Percentiles rank a stretch among this genome's conserved stretches.
Conservation (phyloP, 306 rosid genomes). For the Quercus parvula region DNA sequence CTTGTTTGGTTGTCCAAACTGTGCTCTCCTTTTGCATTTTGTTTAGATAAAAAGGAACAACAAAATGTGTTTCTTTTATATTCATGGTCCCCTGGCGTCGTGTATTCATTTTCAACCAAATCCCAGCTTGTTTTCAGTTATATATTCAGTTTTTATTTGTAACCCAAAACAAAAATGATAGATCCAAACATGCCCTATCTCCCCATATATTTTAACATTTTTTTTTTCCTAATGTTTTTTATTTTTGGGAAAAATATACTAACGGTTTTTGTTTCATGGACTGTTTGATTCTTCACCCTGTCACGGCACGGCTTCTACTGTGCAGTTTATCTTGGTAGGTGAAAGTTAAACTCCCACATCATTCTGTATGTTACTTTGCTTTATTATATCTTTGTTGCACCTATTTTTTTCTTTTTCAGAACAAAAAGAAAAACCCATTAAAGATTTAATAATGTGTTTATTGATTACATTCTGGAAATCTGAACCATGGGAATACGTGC, state of each 20-base stretch:
- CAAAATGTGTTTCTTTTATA: too few relatives aligned
- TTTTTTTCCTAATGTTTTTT: neutral
- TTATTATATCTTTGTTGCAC: slow-evolving; percentile 28
- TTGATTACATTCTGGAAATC: neutral
- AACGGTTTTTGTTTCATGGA: slow-evolving; percentile 46
- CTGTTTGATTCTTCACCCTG: slow-evolving; percentile 39
- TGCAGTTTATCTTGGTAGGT: slow-evolving; percentile 96
- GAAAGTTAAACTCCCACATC: slow-evolving; percentile 13
- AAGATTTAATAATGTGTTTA: neutral
- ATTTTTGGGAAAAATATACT: slow-evolving; percentile 38
- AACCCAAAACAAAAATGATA: neutral
- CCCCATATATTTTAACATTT: neutral
- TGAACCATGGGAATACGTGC: slow-evolving; percentile 39
- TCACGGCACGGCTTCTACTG: slow-evolving; percentile 42
- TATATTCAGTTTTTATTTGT: neutral
- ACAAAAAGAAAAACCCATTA: neutral
- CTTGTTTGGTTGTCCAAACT: neutral
- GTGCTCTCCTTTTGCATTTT: neutral
- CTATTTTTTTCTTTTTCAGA: slow-evolving; percentile 10
- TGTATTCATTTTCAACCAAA: too few relatives aligned
- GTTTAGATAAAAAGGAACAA: neutral
- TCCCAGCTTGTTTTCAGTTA: neutral
- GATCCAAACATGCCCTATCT: slow-evolving; percentile 15
- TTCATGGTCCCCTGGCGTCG: too few relatives aligned
- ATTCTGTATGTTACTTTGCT: slow-evolving; percentile 22